Percentiles rank a stretch among this genome's conserved stretches.
Conservation (phyloP, 176 grass and related monocot genomes). For the Pontederia paniculata region DNA sequence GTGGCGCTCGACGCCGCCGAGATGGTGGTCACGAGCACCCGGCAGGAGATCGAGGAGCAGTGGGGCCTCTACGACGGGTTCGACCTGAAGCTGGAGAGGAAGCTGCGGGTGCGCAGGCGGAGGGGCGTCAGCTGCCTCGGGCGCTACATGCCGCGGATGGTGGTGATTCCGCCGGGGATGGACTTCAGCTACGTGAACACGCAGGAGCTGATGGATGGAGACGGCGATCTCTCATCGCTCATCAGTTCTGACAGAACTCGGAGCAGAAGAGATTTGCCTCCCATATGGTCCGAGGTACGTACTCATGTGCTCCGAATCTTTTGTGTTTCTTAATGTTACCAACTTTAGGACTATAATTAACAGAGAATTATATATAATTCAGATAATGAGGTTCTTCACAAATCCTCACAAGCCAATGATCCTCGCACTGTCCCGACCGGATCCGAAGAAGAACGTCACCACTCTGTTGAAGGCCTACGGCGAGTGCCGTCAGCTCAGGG, state of each 20-base stretch:
- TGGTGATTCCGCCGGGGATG: conserved; percentile 84
- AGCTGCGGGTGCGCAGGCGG: conserved; percentile 56
- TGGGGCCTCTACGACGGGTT: conserved; percentile 94
- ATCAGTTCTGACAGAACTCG: conserved; percentile 35
- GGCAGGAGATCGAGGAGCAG: conserved; percentile 96
- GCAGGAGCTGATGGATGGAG: conserved; percentile 38
- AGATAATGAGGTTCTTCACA: conserved; percentile 79
- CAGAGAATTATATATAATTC: background rate
- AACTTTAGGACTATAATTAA: background rate
- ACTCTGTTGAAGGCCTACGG: conserved; percentile 94
- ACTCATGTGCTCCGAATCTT: background rate
- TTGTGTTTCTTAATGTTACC: background rate
- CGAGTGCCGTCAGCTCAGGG: conserved; percentile 60
- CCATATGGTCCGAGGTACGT: conserved; percentile 83
- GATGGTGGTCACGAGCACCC: conserved; percentile 84
- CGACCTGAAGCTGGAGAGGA: conserved; percentile 59
- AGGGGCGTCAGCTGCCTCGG: conserved; percentile 70
- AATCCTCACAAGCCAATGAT: conserved; percentile 98
- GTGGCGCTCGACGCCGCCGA: conserved; percentile 55
- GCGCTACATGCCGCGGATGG: conserved; percentile 85
- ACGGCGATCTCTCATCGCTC: conserved; percentile 46
- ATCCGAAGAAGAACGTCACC: conserved; percentile 95
- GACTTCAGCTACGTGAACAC: conserved; percentile 87
- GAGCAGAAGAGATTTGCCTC: conserved; percentile 47
- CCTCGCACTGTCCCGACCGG: conserved; percentile 74